Evolutionary conservation across 192 early-diverging fungal genomes (phyloP).

Genomic region (Thoreauomyces humboldtii): DNA sequence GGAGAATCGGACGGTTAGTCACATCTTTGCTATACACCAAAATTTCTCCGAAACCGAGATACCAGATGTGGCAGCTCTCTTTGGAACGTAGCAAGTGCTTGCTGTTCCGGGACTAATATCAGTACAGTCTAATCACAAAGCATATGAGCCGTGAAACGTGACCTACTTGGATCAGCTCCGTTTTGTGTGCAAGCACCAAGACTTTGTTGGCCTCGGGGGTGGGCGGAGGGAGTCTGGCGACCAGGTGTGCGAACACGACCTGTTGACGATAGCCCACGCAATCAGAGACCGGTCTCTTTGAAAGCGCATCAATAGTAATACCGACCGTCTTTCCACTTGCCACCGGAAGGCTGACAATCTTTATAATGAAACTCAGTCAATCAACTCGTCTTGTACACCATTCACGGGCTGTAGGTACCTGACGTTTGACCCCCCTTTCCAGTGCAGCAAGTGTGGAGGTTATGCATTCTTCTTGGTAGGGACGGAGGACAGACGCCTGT

Average conservation of each 20-base stretch:
- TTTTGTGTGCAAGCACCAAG: conserved; percentile 84
- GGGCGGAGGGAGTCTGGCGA: conserved; percentile 62
- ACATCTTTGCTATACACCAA: not conserved
- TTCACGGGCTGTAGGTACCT: conserved; percentile 61
- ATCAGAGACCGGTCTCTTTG: no score
- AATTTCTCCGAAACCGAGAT: not conserved
- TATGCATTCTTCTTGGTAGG: conserved; percentile 89
- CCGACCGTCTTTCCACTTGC: conserved; percentile 88
- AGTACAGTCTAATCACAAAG: no score
- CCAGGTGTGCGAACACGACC: conserved; percentile 80
- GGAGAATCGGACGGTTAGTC: not conserved
- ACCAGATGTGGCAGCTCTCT: conserved; percentile 40
- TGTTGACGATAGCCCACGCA: conserved; percentile 20
- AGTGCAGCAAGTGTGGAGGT: conserved; percentile 56
- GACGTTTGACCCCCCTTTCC: conserved; percentile 58
- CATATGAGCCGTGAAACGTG: no score
- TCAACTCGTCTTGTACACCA: conserved; percentile 54
- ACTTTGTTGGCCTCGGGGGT: conserved; percentile 67
- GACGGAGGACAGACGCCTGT: not conserved
- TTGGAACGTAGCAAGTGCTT: conserved; percentile 71
- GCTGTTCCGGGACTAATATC: no score
- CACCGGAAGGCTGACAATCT: conserved; percentile 71
- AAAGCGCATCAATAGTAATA: no score
- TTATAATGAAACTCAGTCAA: conserved; percentile 22
- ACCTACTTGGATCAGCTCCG: conserved; percentile 79